A percentile compares a stretch with the other conserved stretches of the same genome.
Evolutionary conservation across 2,329 filamentous ascomycete genomes (phyloP).

Genomic region (Talaromyces funiculosus): DNA sequence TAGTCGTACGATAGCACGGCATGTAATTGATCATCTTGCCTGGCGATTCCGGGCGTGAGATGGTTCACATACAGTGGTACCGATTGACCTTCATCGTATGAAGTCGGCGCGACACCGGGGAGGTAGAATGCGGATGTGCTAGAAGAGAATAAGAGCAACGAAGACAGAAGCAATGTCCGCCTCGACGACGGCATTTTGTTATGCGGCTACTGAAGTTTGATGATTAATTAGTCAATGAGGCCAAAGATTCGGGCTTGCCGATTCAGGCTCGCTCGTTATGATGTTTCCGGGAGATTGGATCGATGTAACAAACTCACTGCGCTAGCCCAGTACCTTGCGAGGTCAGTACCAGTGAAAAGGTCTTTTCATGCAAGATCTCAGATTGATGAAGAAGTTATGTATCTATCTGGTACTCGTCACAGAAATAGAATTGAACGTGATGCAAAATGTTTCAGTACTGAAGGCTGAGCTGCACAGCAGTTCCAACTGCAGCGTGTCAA

Average conservation of each 20-base stretch:
- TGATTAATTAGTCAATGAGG: background rate
- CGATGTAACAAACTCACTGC: background rate
- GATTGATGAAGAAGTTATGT: background rate
- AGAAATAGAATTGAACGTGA: background rate
- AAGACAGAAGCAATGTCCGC: slow-evolving; percentile 25
- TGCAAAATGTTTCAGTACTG: background rate
- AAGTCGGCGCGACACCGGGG: slow-evolving; percentile 88
- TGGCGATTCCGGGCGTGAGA: slow-evolving; percentile 76
- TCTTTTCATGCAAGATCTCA: background rate
- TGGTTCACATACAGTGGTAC: slow-evolving; percentile 91
- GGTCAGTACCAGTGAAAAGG: background rate
- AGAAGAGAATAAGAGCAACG: slow-evolving; percentile 27
- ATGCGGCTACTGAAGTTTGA: slow-evolving; percentile 16
- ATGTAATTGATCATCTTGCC: slow-evolving; percentile 72
- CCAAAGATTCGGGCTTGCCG: background rate
- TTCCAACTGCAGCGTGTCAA: background rate
- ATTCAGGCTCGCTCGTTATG: background rate
- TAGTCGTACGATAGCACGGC: slow-evolving; percentile 97
- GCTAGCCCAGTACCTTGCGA: background rate
- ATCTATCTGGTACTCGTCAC: background rate
- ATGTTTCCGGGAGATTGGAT: background rate
- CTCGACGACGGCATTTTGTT: slow-evolving; percentile 31
- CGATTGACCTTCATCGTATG: slow-evolving; percentile 71
- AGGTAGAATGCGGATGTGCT: slow-evolving; percentile 76
- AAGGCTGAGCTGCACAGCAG: background rate